These are phyloP conservation scores for Noccaea bulbosa DNA, from an alignment of 345 rosid species.

Conservation along the genomic window DNA sequence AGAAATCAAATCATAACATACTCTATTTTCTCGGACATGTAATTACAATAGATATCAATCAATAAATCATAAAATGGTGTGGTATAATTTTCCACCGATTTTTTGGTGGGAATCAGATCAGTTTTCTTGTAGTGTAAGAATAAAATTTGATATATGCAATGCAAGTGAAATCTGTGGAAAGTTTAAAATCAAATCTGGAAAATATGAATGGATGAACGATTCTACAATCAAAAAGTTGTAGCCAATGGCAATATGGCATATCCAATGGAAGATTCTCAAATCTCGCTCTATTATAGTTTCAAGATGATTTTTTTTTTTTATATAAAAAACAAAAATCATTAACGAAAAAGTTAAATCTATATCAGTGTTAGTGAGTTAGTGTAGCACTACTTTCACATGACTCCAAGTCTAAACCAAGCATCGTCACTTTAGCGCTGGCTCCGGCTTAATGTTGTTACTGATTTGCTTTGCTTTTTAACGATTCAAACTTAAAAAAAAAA, in stretches of 20 bases:
- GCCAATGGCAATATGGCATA: constrained; percentile 37
- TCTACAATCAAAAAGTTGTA: neutral
- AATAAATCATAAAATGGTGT: no score
- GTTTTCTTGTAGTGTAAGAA: neutral
- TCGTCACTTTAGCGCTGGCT: no score
- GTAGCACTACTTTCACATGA: constrained; percentile 14
- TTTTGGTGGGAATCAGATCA: no score
- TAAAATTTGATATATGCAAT: neutral
- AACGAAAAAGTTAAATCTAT: constrained; percentile 1
- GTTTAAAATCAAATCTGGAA: constrained; percentile 10
- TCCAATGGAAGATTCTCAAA: constrained; percentile 35
- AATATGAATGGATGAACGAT: constrained; percentile 16
- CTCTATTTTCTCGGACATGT: neutral
- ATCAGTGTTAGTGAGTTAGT: neutral
- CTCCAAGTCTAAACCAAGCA: constrained; percentile 19
- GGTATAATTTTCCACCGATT: no score
- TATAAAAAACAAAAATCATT: neutral
- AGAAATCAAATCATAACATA: neutral
- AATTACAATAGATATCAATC: no score
- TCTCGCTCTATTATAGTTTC: constrained; percentile 5
- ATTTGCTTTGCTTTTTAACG: neutral
- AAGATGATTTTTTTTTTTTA: neutral
- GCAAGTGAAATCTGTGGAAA: neutral
- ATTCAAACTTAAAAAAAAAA: constrained; percentile 2
- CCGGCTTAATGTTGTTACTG: neutral